Conservation (phyloP, 83 land plant genomes). For the Larix sibirica region DNA sequence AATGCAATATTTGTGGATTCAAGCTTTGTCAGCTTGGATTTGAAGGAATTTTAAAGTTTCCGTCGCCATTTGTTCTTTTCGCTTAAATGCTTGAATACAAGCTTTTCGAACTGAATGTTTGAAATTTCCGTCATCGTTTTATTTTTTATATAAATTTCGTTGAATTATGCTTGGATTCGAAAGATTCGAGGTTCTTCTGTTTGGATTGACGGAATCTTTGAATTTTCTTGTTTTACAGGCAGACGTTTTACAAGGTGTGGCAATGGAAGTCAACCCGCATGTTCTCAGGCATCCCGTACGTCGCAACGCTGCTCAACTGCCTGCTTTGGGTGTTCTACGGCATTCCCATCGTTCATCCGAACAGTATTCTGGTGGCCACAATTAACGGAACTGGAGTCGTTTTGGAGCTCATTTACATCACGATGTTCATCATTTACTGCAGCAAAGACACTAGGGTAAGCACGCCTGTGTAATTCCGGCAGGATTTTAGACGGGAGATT, state of each 20-base stretch:
- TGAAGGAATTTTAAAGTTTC: neutral
- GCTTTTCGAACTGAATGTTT: neutral
- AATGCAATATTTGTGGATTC: too few species aligned
- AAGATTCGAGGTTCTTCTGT: neutral
- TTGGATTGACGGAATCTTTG: neutral
- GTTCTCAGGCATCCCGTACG: constrained; percentile 65
- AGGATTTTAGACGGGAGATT: neutral
- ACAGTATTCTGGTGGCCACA: constrained; percentile 59
- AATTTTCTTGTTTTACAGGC: constrained; percentile 23
- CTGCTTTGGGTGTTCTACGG: constrained; percentile 76
- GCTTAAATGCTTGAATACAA: neutral
- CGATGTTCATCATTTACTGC: constrained; percentile 48
- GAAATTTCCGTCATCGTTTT: neutral
- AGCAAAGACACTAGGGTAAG: constrained; percentile 24
- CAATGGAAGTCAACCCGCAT: constrained; percentile 36
- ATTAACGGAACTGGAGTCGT: constrained; percentile 56
- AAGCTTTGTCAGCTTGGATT: too few species aligned
- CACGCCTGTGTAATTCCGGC: neutral
- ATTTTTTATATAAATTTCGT: neutral
- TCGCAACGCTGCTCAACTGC: constrained; percentile 62
- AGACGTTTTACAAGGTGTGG: constrained; percentile 50
- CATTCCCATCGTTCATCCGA: constrained; percentile 51
- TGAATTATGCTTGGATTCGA: neutral
- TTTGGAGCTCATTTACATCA: constrained; percentile 46
- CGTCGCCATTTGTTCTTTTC: neutral